Evolutionary conservation across 2,329 filamentous ascomycete species (phyloP).

Genomic region (Xylariales sp.): DNA sequence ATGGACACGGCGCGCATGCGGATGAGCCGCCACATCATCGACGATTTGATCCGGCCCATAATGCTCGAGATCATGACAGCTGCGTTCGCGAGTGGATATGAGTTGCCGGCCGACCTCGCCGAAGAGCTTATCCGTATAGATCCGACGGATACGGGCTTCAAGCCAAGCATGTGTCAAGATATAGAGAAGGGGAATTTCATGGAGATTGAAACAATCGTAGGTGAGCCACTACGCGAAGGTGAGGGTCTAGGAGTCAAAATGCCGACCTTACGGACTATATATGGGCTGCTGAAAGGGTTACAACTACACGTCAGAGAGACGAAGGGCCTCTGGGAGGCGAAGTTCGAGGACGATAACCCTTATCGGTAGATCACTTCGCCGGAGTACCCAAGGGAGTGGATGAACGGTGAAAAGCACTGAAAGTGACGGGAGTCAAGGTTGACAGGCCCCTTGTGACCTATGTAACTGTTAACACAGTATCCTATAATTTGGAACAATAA

Average conservation of each 20-base stretch:
- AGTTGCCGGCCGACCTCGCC: conserved; percentile 34
- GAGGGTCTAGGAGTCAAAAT: conserved; percentile 41
- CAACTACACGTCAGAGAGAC: conserved; percentile 43
- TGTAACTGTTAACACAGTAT: too few species aligned
- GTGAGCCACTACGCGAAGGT: conserved; percentile 51
- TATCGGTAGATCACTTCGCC: too few species aligned
- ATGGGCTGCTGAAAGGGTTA: conserved; percentile 41
- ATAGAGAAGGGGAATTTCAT: conserved; percentile 48
- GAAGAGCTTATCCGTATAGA: conserved; percentile 43
- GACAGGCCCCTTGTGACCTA: too few species aligned
- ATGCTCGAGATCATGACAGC: conserved; percentile 49
- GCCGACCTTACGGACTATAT: conserved; percentile 44
- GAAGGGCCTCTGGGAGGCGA: conserved; percentile 31
- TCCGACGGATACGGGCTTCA: conserved; percentile 42
- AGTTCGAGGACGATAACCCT: conserved; percentile 19
- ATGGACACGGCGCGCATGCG: conserved; percentile 48
- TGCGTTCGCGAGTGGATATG: conserved; percentile 37
- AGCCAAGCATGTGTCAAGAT: conserved; percentile 53
- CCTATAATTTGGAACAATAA: too few species aligned
- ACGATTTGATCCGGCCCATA: conserved; percentile 44
- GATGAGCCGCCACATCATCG: conserved; percentile 37
- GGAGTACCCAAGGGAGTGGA: too few species aligned
- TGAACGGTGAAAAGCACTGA: too few species aligned
- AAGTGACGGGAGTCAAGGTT: too few species aligned
- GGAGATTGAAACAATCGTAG: conserved; percentile 52